These are phyloP conservation scores for Aspergillus versicolor DNA, from an alignment of 2,329 filamentous ascomycete species.

Conservation along the genomic window DNA sequence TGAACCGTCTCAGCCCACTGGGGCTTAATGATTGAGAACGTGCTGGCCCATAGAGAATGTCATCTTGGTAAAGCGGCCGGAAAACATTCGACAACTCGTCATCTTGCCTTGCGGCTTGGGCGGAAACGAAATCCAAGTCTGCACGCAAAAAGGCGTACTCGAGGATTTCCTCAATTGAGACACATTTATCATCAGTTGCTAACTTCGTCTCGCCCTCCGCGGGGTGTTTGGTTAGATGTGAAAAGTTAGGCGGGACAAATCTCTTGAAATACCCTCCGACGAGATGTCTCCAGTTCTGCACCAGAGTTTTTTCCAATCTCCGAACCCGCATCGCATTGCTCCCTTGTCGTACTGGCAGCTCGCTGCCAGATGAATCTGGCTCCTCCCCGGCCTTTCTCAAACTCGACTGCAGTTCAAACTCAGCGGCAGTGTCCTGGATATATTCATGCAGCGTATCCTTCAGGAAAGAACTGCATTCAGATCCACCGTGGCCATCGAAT, in stretches of 20 bases:
- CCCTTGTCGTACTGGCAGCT: slow-evolving; percentile 51
- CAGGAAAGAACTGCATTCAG: slow-evolving; percentile 83
- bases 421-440: slow-evolving; percentile 74
- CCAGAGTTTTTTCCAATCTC: slow-evolving; percentile 67
- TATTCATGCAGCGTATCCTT: slow-evolving; percentile 83
- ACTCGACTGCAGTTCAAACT: slow-evolving; percentile 77
- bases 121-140: slow-evolving; percentile 89
- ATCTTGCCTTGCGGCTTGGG: slow-evolving; percentile 78
- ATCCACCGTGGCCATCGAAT: slow-evolving; percentile 93
- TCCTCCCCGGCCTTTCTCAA: slow-evolving; percentile 49
- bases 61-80: slow-evolving; percentile 77
- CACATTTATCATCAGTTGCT: slow-evolving; percentile 32
- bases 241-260: slow-evolving; percentile 80
- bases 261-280: slow-evolving; percentile 94
- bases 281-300: slow-evolving; percentile 75
- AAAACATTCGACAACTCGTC: slow-evolving; percentile 71
- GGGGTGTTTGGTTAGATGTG: slow-evolving; percentile 39
- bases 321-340: slow-evolving; percentile 62
- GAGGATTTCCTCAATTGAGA: slow-evolving; percentile 59
- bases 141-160: slow-evolving; percentile 92
- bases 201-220: slow-evolving; percentile 24
- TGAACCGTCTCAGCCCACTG: slow-evolving; percentile 75
- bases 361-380: slow-evolving; percentile 19
- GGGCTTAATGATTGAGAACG: slow-evolving; percentile 53
- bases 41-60: slow-evolving; percentile 70